Conservation (phyloP, 1,139 yeast genomes). For the Kodamaea alishanica region DNA sequence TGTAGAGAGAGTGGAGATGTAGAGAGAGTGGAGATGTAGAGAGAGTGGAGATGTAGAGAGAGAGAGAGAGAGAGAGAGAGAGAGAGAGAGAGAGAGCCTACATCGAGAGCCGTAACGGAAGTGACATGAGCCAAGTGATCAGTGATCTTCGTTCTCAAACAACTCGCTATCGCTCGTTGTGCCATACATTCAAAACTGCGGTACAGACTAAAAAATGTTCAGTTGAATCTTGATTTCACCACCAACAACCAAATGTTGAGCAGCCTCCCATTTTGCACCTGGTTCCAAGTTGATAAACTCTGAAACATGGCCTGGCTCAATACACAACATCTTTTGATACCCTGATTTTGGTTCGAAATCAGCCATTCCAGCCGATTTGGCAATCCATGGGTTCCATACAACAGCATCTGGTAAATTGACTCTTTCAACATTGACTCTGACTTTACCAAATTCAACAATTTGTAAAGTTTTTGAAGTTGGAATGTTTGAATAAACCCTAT, state of each 20-base stretch:
- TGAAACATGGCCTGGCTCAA: slow-evolving; percentile 88
- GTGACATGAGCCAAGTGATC: too few relatives aligned
- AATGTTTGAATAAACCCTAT: slow-evolving; percentile 71
- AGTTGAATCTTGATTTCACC: slow-evolving; percentile 46
- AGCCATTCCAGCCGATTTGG: slow-evolving; percentile 72
- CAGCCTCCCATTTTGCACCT: slow-evolving; percentile 65
- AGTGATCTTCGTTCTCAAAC: too few relatives aligned
- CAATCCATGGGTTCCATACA: slow-evolving; percentile 97
- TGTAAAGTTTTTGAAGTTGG: slow-evolving; percentile 55
- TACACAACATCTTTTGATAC: slow-evolving; percentile 81
- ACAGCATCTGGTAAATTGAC: slow-evolving; percentile 78
- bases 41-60: too few relatives aligned
- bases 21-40: too few relatives aligned
- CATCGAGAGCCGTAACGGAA: too few relatives aligned
- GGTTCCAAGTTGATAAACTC: slow-evolving; percentile 59
- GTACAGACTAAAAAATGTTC: slow-evolving; percentile 28
- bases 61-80: too few relatives aligned
- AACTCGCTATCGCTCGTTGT: too few relatives aligned
- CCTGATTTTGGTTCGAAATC: slow-evolving; percentile 88
- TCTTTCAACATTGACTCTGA: slow-evolving; percentile 62
- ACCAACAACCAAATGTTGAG: slow-evolving; percentile 34
- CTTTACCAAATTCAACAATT: slow-evolving; percentile 65
- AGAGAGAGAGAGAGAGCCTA: too few relatives aligned
- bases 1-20: too few relatives aligned
- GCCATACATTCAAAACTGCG: neutral